phyloP scores from a whole-genome alignment of 805 yeast species.

The Pichia heedii region DNA sequence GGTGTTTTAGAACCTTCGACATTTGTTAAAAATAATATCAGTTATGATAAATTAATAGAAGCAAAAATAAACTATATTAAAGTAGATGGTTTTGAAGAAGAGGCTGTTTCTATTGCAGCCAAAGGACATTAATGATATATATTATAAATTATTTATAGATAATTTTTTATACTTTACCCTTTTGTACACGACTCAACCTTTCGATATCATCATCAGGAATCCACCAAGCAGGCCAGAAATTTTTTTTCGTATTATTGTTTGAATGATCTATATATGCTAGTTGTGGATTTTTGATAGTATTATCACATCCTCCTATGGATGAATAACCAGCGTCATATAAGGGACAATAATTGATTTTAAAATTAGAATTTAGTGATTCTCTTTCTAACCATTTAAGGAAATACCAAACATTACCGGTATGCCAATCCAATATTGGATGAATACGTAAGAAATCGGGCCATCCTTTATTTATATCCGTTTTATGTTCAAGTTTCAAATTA shows the following conservation, averaged over 20 bases:
- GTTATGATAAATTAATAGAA: constrained; percentile 43
- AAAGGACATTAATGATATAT: constrained; percentile 45
- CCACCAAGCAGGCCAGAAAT: constrained; percentile 45
- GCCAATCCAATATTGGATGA: constrained; percentile 89
- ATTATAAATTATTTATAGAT: neutral
- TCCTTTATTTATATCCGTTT: constrained; percentile 72
- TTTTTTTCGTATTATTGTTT: neutral
- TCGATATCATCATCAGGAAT: constrained; percentile 56
- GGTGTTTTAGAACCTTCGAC: constrained; percentile 89
- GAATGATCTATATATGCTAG: constrained; percentile 25
- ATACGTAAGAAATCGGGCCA: constrained; percentile 86
- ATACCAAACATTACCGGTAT: constrained; percentile 75
- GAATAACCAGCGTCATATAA: constrained; percentile 84
- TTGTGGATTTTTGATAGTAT: constrained; percentile 67
- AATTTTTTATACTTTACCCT: constrained; percentile 11
- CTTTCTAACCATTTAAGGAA: constrained; percentile 37
- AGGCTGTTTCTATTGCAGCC: constrained; percentile 58
- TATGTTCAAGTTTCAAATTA: constrained; percentile 48
- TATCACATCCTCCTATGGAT: constrained; percentile 71
- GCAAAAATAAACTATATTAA: constrained; percentile 64
- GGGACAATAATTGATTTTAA: constrained; percentile 42
- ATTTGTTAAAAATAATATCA: constrained; percentile 72
- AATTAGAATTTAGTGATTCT: constrained; percentile 38
- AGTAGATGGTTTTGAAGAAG: constrained; percentile 74
- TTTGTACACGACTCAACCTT: constrained; percentile 30